Percentiles rank a stretch among this genome's conserved stretches.
Evolutionary conservation across 1,284 basidiomycete genomes (phyloP).

Genomic region (Paramarasmius palmivorus): DNA sequence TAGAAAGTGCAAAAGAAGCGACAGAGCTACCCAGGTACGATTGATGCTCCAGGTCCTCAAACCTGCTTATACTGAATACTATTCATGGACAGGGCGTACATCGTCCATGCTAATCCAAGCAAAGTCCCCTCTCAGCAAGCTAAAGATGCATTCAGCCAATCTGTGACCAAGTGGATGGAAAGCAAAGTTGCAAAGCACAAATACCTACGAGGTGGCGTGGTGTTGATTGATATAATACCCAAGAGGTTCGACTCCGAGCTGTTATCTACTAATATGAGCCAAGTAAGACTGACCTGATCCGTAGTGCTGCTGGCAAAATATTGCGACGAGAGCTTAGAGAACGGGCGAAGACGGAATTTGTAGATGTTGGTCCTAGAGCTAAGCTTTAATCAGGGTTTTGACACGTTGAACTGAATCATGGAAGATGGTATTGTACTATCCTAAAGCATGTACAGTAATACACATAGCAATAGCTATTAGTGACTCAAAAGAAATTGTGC

Average conservation of each 20-base stretch:
- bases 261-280: conserved; percentile 7
- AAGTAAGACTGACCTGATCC: background rate
- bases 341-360: conserved; percentile 50
- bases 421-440: too few species aligned
- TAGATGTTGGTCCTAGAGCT: conserved; percentile 22
- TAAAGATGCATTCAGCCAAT: conserved; percentile 41
- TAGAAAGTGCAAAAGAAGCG: conserved; percentile 59
- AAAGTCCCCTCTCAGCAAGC: conserved; percentile 37
- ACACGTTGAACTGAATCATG: background rate
- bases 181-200: conserved; percentile 66
- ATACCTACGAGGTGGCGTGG: conserved; percentile 63
- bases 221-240: conserved; percentile 57
- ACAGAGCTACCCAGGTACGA: conserved; percentile 75
- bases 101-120: conserved; percentile 53
- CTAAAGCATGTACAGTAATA: too few species aligned
- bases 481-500: too few species aligned
- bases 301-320: conserved; percentile 73
- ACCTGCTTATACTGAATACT: background rate
- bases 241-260: conserved; percentile 51
- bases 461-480: too few species aligned
- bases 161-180: conserved; percentile 64
- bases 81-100: conserved; percentile 55
- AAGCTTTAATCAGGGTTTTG: conserved; percentile 28
- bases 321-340: conserved; percentile 63
- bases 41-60: background rate